phyloP scores from a whole-genome alignment of 441 rosid species.

The Pelargonium fulgidum region DNA sequence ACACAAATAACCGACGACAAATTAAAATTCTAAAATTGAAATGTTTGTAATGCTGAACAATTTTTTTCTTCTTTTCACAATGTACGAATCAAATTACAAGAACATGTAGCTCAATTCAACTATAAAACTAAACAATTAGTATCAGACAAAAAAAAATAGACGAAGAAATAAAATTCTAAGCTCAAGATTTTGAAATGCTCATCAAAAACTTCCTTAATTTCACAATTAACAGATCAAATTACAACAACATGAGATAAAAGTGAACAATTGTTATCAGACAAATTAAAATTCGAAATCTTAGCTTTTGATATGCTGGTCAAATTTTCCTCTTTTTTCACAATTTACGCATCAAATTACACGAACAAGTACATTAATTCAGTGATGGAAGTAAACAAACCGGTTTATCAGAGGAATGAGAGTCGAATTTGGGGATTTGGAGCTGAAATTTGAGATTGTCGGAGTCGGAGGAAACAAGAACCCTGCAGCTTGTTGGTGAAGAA shows the following conservation, averaged over 20 bases:
- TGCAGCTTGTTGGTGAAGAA: neutral
- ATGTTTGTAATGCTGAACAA: neutral
- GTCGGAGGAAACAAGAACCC: neutral
- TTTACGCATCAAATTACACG: neutral
- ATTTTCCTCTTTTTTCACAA: neutral
- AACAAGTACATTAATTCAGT: neutral
- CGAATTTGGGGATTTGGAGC: slow-evolving; percentile 1
- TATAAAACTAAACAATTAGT: neutral
- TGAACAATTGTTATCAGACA: too few relatives aligned
- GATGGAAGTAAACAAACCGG: neutral
- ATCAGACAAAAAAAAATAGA: neutral
- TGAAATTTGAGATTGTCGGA: neutral
- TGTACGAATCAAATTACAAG: neutral
- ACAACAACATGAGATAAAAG: too few relatives aligned
- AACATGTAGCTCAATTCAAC: too few relatives aligned
- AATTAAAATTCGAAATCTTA: too few relatives aligned
- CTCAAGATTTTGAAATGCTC: neutral
- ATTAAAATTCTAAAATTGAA: neutral
- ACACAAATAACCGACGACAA: neutral
- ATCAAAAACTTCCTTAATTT: neutral
- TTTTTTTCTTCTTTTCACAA: neutral
- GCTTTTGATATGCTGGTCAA: too few relatives aligned
- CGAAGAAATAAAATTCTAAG: neutral
- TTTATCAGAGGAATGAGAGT: neutral
- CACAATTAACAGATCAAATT: neutral